These are phyloP conservation scores for Macrotyloma uniflorum DNA, from an alignment of 306 rosid species.

Conservation along the genomic window DNA sequence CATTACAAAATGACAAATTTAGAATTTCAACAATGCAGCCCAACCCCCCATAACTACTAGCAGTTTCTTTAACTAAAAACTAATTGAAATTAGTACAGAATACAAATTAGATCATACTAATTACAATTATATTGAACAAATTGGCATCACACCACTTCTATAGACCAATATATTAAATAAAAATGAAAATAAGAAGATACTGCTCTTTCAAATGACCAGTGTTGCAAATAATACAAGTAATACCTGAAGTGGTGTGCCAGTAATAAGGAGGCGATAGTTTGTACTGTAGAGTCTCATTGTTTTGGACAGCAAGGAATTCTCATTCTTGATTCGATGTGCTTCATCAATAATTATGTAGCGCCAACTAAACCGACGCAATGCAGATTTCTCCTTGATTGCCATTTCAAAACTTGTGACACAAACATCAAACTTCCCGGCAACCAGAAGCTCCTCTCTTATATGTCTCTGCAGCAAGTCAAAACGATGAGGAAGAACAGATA, in stretches of 20 bases:
- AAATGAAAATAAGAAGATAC: not conserved
- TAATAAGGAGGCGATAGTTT: slow-evolving; percentile 92
- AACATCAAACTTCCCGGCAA: slow-evolving; percentile 97
- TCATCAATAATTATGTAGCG: slow-evolving; percentile 97
- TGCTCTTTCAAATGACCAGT: not conserved
- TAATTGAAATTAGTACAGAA: not conserved
- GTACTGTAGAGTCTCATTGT: slow-evolving; percentile 94
- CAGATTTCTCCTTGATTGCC: slow-evolving; percentile 96
- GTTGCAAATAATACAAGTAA: slow-evolving; percentile 20
- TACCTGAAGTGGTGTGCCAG: slow-evolving; percentile 99
- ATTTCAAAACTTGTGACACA: slow-evolving; percentile 99
- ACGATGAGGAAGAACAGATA: not conserved
- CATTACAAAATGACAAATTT: not conserved
- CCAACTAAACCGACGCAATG: slow-evolving; percentile 96
- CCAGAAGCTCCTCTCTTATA: slow-evolving; percentile 83
- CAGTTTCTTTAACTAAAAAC: slow-evolving; percentile 14
- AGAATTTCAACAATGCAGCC: slow-evolving; percentile 8
- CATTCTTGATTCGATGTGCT: slow-evolving; percentile 99
- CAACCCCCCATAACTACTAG: slow-evolving; percentile 27
- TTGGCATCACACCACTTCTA: slow-evolving; percentile 13
- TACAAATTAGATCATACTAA: not conserved
- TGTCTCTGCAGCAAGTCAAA: slow-evolving; percentile 63
- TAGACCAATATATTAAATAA: slow-evolving; percentile 1
- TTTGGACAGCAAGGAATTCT: slow-evolving; percentile 93
- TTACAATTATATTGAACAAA: not conserved